phyloP scores from a whole-genome alignment of 2,329 filamentous ascomycete genomes.

The Penicillium griseofulvum region DNA sequence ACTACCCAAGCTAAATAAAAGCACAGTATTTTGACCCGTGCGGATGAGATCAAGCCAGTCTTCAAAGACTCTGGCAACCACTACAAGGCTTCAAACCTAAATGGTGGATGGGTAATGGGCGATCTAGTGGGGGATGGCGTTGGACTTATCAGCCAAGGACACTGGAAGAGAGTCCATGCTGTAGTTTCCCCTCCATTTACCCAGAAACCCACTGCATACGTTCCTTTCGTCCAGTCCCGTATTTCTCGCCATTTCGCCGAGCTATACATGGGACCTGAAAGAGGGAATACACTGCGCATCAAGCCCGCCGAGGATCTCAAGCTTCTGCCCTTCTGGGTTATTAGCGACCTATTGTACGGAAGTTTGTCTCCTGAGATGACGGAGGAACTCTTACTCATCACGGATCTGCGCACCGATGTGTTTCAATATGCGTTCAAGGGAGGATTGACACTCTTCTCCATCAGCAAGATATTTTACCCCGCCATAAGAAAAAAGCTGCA shows the following conservation, averaged over 20 bases:
- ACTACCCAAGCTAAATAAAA: neutral
- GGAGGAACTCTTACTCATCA: constrained; percentile 20
- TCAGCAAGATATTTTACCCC: constrained; percentile 14
- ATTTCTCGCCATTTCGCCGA: neutral
- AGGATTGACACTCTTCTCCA: constrained; percentile 31
- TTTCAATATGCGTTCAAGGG: constrained; percentile 37
- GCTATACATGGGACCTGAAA: neutral
- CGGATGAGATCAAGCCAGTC: constrained; percentile 37
- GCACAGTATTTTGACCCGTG: constrained; percentile 36
- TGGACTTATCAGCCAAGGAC: constrained; percentile 39
- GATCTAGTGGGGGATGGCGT: constrained; percentile 46
- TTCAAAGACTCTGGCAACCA: constrained; percentile 49
- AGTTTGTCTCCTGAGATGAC: constrained; percentile 23
- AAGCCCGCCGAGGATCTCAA: constrained; percentile 33
- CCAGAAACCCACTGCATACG: neutral
- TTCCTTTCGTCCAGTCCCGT: constrained; percentile 5
- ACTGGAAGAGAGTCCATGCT: constrained; percentile 6
- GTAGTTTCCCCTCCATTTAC: neutral
- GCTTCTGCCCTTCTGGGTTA: constrained; percentile 39
- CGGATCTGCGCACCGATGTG: constrained; percentile 31
- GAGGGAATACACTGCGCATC: neutral
- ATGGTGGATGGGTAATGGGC: constrained; percentile 43
- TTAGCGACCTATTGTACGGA: constrained; percentile 44
- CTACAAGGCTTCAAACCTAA: constrained; percentile 42
- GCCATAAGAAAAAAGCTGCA: constrained; percentile 25